Evolutionary conservation across 2,329 filamentous ascomycete species (phyloP).

Genomic region (Fusarium subtropicale): DNA sequence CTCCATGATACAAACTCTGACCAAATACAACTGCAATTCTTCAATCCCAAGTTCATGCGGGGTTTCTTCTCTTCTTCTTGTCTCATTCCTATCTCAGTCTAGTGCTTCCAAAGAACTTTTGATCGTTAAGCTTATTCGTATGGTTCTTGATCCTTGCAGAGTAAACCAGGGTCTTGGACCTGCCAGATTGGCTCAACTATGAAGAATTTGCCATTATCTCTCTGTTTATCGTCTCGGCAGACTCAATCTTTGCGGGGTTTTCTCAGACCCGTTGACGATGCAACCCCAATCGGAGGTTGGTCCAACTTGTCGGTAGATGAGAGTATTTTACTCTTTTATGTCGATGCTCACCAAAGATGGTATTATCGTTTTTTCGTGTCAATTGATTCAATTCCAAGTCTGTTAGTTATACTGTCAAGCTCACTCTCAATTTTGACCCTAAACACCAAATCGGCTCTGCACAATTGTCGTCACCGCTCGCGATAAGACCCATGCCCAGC

Average conservation of each 20-base stretch:
- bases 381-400: background rate
- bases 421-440: fast-evolving
- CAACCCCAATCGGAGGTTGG: constrained; percentile 5
- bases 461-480: background rate
- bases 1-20: too few species aligned
- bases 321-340: too few species aligned
- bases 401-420: too few species aligned
- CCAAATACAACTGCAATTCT: background rate
- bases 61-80: background rate
- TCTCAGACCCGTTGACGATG: constrained; percentile 12
- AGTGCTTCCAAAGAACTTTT: constrained; percentile 33
- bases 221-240: background rate
- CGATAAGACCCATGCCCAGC: constrained; percentile 3
- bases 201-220: constrained; percentile 4
- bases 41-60: background rate
- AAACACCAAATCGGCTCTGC: background rate
- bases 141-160: constrained; percentile 27
- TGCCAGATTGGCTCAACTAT: constrained; percentile 26
- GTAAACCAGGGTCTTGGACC: constrained; percentile 10
- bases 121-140: constrained; percentile 37
- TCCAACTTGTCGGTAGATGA: background rate
- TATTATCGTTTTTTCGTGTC: fast-evolving
- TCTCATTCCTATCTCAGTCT: constrained; percentile 22
- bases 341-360: too few species aligned
- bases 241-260: constrained; percentile 2